Base-by-base conservation (phyloP, 305 asterid species). In the Fraxinus sp. region DNA sequence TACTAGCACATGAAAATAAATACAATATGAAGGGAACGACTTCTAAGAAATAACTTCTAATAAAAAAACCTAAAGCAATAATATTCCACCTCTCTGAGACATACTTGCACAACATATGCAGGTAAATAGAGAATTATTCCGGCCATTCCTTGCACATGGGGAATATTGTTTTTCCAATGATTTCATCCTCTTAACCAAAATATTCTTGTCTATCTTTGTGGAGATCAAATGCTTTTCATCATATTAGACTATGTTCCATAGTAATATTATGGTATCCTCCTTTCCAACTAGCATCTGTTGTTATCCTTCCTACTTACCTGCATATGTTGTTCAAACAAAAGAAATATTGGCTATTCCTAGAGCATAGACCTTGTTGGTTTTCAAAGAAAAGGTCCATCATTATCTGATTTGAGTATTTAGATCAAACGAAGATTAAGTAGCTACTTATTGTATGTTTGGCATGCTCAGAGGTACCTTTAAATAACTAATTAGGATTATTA, bases 51-150 rank as follows among this genome's bases (percentile, higher is more conserved):
- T 46, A 55, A 57, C 24, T 57, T 20, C 80, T 24, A 59, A 24
- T 24, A 32, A 3, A 68, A 3, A 16, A 44, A 68, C n/a, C 41
- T 77, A 52, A 78, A 78, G 5, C 49, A 55, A 49, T 77, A 41
- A 7, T 55, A 52, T 39, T 33, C 32, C 78, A 41, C 71, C 59
- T 77, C 70, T 49, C 20, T 22, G 14, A 71, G 16, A 77, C 73
- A 77, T 77, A 64, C 62, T 76, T 39, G 70, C 22, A 75, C 35
- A 70, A 49, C 74, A 77, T 49, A 49, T 49, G 64, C 64, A 52
- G 59, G 20, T 49, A 49, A 9, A 64, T 0, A 64, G 33, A 64
- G 32, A 64, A 64, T 20, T 7, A 26, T 64, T 24, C 3, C 10
- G 1, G 71, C 71, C 74, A 68, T 68, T 68, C 33, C 74, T 68